Conservation (phyloP, 768 basidiomycete species). For the Collybia sp. region DNA sequence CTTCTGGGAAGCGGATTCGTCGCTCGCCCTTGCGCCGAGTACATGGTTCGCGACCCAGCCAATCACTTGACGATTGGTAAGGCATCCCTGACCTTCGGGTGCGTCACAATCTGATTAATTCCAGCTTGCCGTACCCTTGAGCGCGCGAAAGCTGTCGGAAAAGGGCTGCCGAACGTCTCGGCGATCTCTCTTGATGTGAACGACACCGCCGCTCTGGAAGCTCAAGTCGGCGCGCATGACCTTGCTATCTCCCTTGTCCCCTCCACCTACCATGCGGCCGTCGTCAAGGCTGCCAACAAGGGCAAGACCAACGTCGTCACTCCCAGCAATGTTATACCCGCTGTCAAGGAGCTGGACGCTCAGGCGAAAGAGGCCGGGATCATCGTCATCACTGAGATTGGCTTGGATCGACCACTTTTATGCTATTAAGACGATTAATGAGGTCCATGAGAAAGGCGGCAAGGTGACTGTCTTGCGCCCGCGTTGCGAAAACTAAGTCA, state of each 20-base stretch:
- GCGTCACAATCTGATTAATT: not conserved
- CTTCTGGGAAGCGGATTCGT: slow-evolving; percentile 95
- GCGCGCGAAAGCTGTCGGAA: slow-evolving; percentile 65
- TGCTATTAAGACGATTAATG: slow-evolving; percentile 89
- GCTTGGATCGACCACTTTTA: slow-evolving; percentile 90
- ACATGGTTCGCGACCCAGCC: slow-evolving; percentile 73
- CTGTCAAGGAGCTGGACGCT: slow-evolving; percentile 82
- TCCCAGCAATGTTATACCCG: slow-evolving; percentile 90
- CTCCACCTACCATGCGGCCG: slow-evolving; percentile 83
- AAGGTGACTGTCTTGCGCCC: slow-evolving; percentile 50
- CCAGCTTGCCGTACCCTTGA: slow-evolving; percentile 85
- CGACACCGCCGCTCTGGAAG: slow-evolving; percentile 67
- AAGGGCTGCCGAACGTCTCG: slow-evolving; percentile 62
- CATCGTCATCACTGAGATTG: slow-evolving; percentile 95
- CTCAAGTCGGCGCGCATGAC: slow-evolving; percentile 79
- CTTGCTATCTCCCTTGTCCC: slow-evolving; percentile 96
- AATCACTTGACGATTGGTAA: slow-evolving; percentile 84
- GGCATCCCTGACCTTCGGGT: slow-evolving; percentile 13
- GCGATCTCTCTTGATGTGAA: slow-evolving; percentile 82
- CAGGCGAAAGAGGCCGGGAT: slow-evolving; percentile 85
- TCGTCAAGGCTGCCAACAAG: slow-evolving; percentile 90
- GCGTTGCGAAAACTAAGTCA: not conserved
- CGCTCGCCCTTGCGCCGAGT: slow-evolving; percentile 94
- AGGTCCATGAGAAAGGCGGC: slow-evolving; percentile 92
- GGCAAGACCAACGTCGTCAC: slow-evolving; percentile 92